Percentiles rank a stretch among this genome's conserved stretches.
Conservation (phyloP, 345 rosid genomes). For the Hypericum perforatum region DNA sequence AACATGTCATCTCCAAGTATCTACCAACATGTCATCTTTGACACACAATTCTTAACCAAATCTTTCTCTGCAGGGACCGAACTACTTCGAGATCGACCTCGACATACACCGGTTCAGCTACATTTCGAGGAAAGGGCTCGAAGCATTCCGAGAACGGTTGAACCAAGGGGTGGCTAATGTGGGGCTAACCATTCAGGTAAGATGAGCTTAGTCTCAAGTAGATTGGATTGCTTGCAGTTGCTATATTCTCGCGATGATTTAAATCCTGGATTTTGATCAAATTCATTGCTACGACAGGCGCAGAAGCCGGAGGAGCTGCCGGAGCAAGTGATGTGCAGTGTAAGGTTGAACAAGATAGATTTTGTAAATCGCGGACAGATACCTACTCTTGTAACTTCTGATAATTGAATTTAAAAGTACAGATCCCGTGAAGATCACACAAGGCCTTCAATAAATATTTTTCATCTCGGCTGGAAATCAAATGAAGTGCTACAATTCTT, state of each 20-base stretch:
- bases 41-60: too few relatives aligned
- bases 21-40: too few relatives aligned
- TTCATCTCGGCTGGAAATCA: too few relatives aligned
- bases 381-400: too few relatives aligned
- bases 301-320: constrained; percentile 80
- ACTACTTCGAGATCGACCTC: constrained; percentile 73
- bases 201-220: too few relatives aligned
- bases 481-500: too few relatives aligned
- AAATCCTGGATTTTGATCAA: not conserved
- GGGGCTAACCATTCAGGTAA: constrained; percentile 80
- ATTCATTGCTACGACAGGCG: constrained; percentile 30
- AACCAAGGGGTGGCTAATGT: constrained; percentile 52
- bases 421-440: too few relatives aligned
- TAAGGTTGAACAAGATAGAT: constrained; percentile 60
- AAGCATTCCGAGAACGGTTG: constrained; percentile 61
- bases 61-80: constrained; percentile 45
- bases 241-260: too few relatives aligned
- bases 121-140: constrained; percentile 85
- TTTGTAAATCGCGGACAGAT: not conserved
- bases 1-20: too few relatives aligned
- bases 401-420: too few relatives aligned
- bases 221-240: too few relatives aligned
- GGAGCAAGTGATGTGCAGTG: constrained; percentile 68
- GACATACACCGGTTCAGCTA: constrained; percentile 80
- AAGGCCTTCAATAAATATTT: too few relatives aligned